Percentiles rank a stretch among this genome's conserved stretches.
These are phyloP conservation scores for Daldinia caldariorum DNA, from an alignment of 495 filamentous ascomycete species.

Conservation along the genomic window DNA sequence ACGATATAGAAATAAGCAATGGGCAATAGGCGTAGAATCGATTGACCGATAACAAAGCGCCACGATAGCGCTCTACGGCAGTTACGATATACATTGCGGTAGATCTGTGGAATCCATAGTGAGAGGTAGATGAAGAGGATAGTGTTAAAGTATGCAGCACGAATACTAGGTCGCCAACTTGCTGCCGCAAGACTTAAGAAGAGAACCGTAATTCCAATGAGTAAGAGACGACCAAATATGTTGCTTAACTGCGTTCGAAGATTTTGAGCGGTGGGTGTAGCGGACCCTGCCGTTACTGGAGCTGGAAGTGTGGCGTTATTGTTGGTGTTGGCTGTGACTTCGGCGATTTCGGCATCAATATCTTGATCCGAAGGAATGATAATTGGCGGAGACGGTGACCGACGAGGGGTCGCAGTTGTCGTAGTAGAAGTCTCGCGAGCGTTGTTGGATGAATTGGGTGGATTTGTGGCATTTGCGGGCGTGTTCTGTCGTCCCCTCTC, in stretches of 20 bases:
- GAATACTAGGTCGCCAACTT: slow-evolving; percentile 75
- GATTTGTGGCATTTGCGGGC: slow-evolving; percentile 36
- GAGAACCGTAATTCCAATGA: slow-evolving; percentile 73
- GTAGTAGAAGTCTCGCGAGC: slow-evolving; percentile 64
- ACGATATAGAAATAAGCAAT: slow-evolving; percentile 83
- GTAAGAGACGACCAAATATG: slow-evolving; percentile 82
- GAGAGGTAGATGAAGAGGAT: slow-evolving; percentile 80
- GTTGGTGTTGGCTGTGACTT: slow-evolving; percentile 52
- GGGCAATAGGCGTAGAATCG: slow-evolving; percentile 76
- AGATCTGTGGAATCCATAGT: slow-evolving; percentile 91
- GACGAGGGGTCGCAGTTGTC: slow-evolving; percentile 61
- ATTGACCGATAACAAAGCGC: slow-evolving; percentile 89
- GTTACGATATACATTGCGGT: slow-evolving; percentile 88
- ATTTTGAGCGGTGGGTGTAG: slow-evolving; percentile 40
- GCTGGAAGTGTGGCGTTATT: slow-evolving; percentile 43
- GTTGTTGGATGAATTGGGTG: slow-evolving; percentile 48
- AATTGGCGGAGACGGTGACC: slow-evolving; percentile 63
- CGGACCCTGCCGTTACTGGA: slow-evolving; percentile 51
- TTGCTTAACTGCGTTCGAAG: slow-evolving; percentile 66
- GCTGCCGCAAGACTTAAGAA: slow-evolving; percentile 80
- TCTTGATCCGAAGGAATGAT: slow-evolving; percentile 90
- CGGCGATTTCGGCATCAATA: slow-evolving; percentile 66
- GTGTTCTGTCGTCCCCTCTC: slow-evolving; percentile 55
- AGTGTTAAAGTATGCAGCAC: slow-evolving; percentile 74
- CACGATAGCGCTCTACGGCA: slow-evolving; percentile 87